phyloP scores from a whole-genome alignment of 352 stramenopile species.

The Phytophthora pistaciae region DNA sequence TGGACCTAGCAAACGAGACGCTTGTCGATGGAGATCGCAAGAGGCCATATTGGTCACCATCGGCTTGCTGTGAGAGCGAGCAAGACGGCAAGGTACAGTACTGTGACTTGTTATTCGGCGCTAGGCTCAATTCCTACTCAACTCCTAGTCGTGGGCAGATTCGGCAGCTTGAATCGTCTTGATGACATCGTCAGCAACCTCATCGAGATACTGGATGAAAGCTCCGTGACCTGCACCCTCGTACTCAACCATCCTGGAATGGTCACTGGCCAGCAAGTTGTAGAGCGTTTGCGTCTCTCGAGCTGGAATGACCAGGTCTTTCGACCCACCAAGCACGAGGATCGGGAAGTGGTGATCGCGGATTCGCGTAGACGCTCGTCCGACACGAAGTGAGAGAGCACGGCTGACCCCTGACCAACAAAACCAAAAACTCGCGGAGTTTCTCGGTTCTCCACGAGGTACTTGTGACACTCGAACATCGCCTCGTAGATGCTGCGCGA shows the following conservation, averaged over 20 bases:
- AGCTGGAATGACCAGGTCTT: slow-evolving; percentile 45
- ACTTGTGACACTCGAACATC: slow-evolving; percentile 48
- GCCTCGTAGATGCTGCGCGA: slow-evolving; percentile 35
- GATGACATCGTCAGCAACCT: slow-evolving; percentile 45
- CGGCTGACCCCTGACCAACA: slow-evolving; percentile 42
- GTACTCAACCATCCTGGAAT: slow-evolving; percentile 46
- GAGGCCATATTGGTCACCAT: not conserved
- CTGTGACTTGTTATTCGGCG: too few species aligned
- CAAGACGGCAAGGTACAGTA: not conserved
- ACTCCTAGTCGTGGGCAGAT: not conserved
- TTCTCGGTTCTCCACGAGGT: slow-evolving; percentile 38
- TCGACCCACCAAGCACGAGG: slow-evolving; percentile 36
- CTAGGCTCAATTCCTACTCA: too few species aligned
- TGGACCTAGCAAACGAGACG: slow-evolving; percentile 31
- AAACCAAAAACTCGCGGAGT: slow-evolving; percentile 37
- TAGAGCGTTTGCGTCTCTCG: slow-evolving; percentile 38
- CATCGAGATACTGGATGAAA: slow-evolving; percentile 56
- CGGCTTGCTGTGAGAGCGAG: not conserved
- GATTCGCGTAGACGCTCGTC: slow-evolving; percentile 49
- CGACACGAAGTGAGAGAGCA: slow-evolving; percentile 50
- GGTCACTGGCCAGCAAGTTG: slow-evolving; percentile 37
- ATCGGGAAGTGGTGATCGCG: slow-evolving; percentile 47
- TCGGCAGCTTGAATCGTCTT: slow-evolving; percentile 27
- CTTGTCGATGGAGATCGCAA: not conserved
- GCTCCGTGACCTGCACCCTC: slow-evolving; percentile 50